Base-by-base conservation (phyloP, 2,329 filamentous ascomycete species). In the Nannizzia gypsea region DNA sequence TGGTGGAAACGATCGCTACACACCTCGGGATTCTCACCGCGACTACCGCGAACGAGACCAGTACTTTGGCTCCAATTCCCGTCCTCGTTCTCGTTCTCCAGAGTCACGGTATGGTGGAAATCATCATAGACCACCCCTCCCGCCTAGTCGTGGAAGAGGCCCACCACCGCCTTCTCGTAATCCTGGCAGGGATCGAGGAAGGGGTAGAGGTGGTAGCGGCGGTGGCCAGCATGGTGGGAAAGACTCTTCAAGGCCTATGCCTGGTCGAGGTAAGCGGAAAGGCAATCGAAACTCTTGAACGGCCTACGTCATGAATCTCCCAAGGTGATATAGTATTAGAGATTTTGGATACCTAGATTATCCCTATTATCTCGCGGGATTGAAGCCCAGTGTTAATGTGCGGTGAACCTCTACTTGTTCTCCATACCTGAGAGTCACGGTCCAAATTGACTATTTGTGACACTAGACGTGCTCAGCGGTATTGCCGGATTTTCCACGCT, bases 51-150 rank as follows among this genome's bases (percentile, higher is more conserved):
- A 72, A 48, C 66, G 70, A n/a, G 64, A 69, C 28, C 66, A 69
- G 28, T 67, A 61, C 46, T 58, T 61, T 55, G 63, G 60, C 6
- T 61, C 65, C 54, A 65, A 34, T 17, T 61, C 63, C 5, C 67
- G 70, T 6, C 66, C 67, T 36, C 70, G 71, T 20, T 73, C 72
- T 3, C 59, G 69, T 52, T 72, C 71, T 9, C 70, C 72, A 42
- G 65, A 65, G 6, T 62, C 63, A 15, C 63, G 28, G 61, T 64
- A 42, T 3, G 61, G 64, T 40, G 64, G 61, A 38, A 66, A 66
- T 59, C 65, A 62, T 50, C 64, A 63, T 60, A 65, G 67, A 22
- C 62, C 61, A 15, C 61, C 66, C 17, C 64, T 64, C 24, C 67
- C 67, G 20, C 67, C 68, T 40, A 65, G 64, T 3, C 62, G 63